Evolutionary conservation across 106 monocot species (phyloP), one percentile per base, ranked within the genome.

Genomic region (Platanthera guangdongensis): DNA sequence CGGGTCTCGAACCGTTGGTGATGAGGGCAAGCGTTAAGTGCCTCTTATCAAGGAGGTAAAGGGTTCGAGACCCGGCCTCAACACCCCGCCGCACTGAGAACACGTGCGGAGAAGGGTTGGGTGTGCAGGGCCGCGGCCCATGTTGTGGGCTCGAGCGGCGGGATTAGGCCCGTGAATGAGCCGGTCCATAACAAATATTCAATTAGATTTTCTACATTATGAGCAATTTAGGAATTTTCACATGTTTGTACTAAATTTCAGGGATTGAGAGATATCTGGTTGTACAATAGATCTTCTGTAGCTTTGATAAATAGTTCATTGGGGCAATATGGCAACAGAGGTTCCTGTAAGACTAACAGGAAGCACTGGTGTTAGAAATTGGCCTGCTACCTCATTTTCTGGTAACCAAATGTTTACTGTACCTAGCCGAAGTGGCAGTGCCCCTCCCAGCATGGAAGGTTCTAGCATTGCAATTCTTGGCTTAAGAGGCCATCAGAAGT

Each of bases 361-460:
- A 51, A 77, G 74, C 11, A 54, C 62, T 74, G 86, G 79, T 60
- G 46, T 80, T 47, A 78, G 82, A 57, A 91, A 82, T 65, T 62
- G 88, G 83, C 12, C 78, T 79, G n/a, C 80, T 85, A 70, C 65
- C 65, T 65, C 65, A 32, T 32, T 83, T 55, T 72, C 78, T 74
- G 81, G 82, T 14, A 81, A 57, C 79, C 83, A 63, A 78, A 81
- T 72, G 30, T 50, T 81, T 28, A 46, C 81, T 49, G 87, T 74
- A 14, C 96, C 91, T 70, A 93, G 71, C 73, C 85, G 96, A 52
- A 89, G 96, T 79, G 96, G 93, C 71, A 97, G 96, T 82, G 93
- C 93, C 52, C 96, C 96, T 39, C 96, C 96, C 73, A 93, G 86
- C 80, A 89, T 97, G 77, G 93, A 97, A 76, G 95, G 89, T 4